These are phyloP conservation scores for Cryptococcus sp. DNA, from an alignment of 1,284 basidiomycete genomes.

Conservation along the genomic window DNA sequence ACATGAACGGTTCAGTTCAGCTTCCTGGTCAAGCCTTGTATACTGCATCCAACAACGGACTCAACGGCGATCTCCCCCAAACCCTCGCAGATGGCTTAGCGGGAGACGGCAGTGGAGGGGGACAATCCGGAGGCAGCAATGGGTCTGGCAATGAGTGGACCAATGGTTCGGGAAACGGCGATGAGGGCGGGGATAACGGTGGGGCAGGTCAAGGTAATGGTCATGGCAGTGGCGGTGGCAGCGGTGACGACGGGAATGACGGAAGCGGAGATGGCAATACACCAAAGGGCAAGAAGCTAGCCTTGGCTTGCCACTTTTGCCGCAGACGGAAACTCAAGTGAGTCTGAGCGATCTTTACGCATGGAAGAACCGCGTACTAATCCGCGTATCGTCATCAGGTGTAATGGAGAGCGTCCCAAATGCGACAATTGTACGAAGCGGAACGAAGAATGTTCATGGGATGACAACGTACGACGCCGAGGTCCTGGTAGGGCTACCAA, in stretches of 20 bases:
- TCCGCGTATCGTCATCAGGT: slow-evolving; percentile 26
- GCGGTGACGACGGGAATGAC: slow-evolving; percentile 4
- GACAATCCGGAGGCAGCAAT: slow-evolving; percentile 4
- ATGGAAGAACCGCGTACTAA: neutral
- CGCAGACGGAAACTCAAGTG: slow-evolving; percentile 54
- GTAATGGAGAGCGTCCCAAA: slow-evolving; percentile 49
- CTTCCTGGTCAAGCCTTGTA: slow-evolving; percentile 11
- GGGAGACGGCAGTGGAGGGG: slow-evolving; percentile 3
- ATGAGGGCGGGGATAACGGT: slow-evolving; percentile 6
- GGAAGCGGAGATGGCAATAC: neutral
- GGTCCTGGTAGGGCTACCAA: slow-evolving; percentile 56
- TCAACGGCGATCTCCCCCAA: slow-evolving; percentile 4
- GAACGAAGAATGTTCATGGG: slow-evolving; percentile 49
- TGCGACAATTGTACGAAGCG: slow-evolving; percentile 53
- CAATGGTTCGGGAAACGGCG: slow-evolving; percentile 3
- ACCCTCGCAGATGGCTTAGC: slow-evolving; percentile 11
- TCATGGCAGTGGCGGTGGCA: slow-evolving; percentile 7
- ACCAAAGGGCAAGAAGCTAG: slow-evolving; percentile 39
- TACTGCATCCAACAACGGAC: slow-evolving; percentile 6
- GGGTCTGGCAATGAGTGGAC: slow-evolving; percentile 4
- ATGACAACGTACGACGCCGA: slow-evolving; percentile 52
- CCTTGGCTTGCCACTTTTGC: slow-evolving; percentile 55
- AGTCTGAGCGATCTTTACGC: slow-evolving; percentile 19
- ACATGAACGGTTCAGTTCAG: slow-evolving; percentile 13
- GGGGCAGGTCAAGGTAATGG: slow-evolving; percentile 6